Base-by-base conservation (phyloP, 2,329 filamentous ascomycete species). In the Graphilbum fragrans region DNA sequence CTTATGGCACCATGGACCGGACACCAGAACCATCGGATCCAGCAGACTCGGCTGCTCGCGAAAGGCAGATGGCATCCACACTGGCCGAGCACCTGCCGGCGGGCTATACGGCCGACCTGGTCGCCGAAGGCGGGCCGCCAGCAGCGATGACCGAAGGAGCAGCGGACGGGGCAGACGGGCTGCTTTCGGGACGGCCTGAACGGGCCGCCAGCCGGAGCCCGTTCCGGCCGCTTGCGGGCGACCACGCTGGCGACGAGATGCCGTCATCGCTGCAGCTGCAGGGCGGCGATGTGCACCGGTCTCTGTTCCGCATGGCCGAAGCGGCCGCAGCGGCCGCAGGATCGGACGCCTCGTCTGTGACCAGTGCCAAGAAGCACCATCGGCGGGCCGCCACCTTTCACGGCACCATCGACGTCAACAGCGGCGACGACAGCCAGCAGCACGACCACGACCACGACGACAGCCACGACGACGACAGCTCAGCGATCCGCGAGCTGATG, bases 231-330 rank as follows among this genome's bases (percentile, higher is more conserved):
- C n/a, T 18, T 23, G 35, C 19, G 25, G 19, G 25, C 33, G 18
- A 48, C 29, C 45, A 47, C 47, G n/a, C 50, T 37, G 39, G 47
- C n/a, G 50, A 49, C 2, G 46, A 51, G 9, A 49, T 50, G 20
- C 74, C 80, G 45, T 86, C 81, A 2, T 87, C 83, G 0, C 63
- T 87, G 41, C 74, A 67, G 44, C 66, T 87, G 3, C 82, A 82
- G 53, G 83, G 83, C 39, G 83, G 83, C 33, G 83, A 88, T 52
- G 80, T 88, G 19, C 82, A 87, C 55, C 77, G 83, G 27, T 80
- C 85, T 52, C 71, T 88, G 27, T 88, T 83, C 69, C 82, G 76
- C 54, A 77, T 86, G 51, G 48, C 48, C 23, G 76, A 80, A 46
- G 75, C 77, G 16, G 67, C 75, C 32, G 61, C 58, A 56, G 29